These are phyloP conservation scores for Cyberlindnera lachancei DNA, from an alignment of 805 yeast species.

Conservation along the genomic window DNA sequence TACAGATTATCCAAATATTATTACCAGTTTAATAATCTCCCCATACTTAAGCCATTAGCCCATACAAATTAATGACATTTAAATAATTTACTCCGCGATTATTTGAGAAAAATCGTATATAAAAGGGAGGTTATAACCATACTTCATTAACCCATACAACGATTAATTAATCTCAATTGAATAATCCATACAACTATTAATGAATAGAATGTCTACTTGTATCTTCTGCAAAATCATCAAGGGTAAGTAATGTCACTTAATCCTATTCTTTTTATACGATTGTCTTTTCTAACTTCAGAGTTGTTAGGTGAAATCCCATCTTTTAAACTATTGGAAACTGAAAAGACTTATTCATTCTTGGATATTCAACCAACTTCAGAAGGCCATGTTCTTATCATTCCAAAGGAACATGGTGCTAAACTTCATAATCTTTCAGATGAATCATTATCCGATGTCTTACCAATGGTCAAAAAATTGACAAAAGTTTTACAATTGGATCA, in stretches of 20 bases:
- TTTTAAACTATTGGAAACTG: slow-evolving; percentile 83
- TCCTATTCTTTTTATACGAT: too few relatives aligned
- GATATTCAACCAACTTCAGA: slow-evolving; percentile 90
- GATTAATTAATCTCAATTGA: too few relatives aligned
- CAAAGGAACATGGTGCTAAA: slow-evolving; percentile 90
- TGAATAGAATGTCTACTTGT: slow-evolving; percentile 39
- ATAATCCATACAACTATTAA: neutral
- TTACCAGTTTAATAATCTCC: too few relatives aligned
- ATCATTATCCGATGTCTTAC: slow-evolving; percentile 75
- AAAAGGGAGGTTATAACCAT: too few relatives aligned
- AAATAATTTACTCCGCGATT: too few relatives aligned
- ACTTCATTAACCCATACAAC: too few relatives aligned
- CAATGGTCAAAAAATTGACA: slow-evolving; percentile 82
- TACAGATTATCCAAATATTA: too few relatives aligned
- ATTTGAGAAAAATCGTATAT: too few relatives aligned
- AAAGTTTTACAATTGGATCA: slow-evolving; percentile 57
- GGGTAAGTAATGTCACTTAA: slow-evolving; percentile 38
- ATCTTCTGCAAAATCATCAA: slow-evolving; percentile 92
- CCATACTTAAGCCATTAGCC: too few relatives aligned
- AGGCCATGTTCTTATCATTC: slow-evolving; percentile 86
- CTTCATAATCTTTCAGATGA: slow-evolving; percentile 92
- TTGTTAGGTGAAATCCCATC: slow-evolving; percentile 86
- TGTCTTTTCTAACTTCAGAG: neutral
- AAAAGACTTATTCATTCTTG: slow-evolving; percentile 71
- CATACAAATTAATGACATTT: too few relatives aligned